phyloP scores from a whole-genome alignment of 2,329 filamentous ascomycete species.

The Hymenoscyphus linearis region DNA sequence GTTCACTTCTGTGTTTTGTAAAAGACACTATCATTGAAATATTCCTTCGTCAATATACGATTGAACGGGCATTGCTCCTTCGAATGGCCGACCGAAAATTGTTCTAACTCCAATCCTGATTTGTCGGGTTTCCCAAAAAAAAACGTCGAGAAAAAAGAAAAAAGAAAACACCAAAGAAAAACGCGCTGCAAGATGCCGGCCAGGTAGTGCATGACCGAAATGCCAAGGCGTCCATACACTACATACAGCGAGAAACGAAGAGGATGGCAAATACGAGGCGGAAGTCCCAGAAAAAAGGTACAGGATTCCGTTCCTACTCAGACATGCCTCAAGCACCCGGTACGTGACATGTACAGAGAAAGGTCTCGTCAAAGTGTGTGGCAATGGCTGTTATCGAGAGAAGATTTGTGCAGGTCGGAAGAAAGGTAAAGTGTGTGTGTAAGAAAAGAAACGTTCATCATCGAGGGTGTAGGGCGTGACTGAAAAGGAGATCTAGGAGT shows the following conservation, averaged over 20 bases:
- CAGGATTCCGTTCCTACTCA: neutral
- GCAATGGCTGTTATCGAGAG: neutral
- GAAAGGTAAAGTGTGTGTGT: conserved; percentile 5
- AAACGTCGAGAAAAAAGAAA: conserved; percentile 2
- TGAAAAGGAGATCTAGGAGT: conserved; percentile 19
- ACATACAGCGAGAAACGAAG: conserved; percentile 10
- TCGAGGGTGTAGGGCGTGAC: neutral
- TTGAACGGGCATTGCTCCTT: neutral
- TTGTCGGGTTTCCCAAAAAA: neutral
- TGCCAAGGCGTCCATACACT: neutral
- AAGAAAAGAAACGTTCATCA: conserved; percentile 10
- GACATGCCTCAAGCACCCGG: neutral
- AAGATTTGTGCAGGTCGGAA: conserved; percentile 8
- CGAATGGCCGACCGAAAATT: neutral
- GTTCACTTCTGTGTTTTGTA: neutral
- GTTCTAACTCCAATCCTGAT: conserved; percentile 9
- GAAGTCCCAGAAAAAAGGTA: neutral
- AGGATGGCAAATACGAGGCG: conserved; percentile 4
- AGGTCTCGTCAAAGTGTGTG: neutral
- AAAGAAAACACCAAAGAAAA: neutral
- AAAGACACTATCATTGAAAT: neutral
- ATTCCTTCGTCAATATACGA: neutral
- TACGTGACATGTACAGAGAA: conserved; percentile 12
- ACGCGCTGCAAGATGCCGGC: neutral
- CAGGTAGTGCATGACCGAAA: neutral